Evolutionary conservation across 2,329 filamentous ascomycete genomes (phyloP).

Genomic region (Fusarium pseudograminearum): DNA sequence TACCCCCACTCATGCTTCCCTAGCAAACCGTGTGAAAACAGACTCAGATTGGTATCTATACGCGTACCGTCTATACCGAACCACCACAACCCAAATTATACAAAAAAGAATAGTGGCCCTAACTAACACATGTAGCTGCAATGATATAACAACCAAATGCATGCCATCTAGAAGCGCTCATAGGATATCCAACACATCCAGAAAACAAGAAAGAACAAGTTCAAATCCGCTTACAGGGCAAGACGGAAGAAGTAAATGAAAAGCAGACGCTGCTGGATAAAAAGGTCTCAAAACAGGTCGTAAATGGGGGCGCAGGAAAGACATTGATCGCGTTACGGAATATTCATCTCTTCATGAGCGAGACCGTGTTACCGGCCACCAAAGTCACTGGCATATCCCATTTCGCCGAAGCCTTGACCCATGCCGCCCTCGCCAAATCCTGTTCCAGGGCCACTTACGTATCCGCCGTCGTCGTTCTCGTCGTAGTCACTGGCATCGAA

Average conservation of each 20-base stretch:
- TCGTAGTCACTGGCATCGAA: constrained; percentile 86
- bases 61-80: constrained; percentile 46
- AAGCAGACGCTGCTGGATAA: constrained; percentile 26
- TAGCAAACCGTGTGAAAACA: constrained; percentile 2
- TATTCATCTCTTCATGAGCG: constrained; percentile 5
- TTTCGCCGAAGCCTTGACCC: constrained; percentile 62
- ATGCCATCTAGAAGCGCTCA: constrained; percentile 34
- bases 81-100: constrained; percentile 31
- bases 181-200: constrained; percentile 22
- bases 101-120: constrained; percentile 13
- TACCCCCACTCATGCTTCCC: not conserved
- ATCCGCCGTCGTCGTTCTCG: constrained; percentile 77
- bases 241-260: constrained; percentile 16
- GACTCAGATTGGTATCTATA: constrained; percentile 49
- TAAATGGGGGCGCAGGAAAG: constrained; percentile 7
- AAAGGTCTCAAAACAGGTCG: constrained; percentile 9
- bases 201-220: not conserved
- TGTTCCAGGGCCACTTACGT: constrained; percentile 72
- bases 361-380: constrained; percentile 40
- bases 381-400: constrained; percentile 49
- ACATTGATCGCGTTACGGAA: constrained; percentile 20
- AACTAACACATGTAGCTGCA: constrained; percentile 18
- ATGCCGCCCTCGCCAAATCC: constrained; percentile 69
- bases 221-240: not conserved
- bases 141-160: constrained; percentile 28